These are phyloP conservation scores for Saccharomycopsis oosterbeekiorum DNA, from an alignment of 805 yeast species.

Conservation along the genomic window DNA sequence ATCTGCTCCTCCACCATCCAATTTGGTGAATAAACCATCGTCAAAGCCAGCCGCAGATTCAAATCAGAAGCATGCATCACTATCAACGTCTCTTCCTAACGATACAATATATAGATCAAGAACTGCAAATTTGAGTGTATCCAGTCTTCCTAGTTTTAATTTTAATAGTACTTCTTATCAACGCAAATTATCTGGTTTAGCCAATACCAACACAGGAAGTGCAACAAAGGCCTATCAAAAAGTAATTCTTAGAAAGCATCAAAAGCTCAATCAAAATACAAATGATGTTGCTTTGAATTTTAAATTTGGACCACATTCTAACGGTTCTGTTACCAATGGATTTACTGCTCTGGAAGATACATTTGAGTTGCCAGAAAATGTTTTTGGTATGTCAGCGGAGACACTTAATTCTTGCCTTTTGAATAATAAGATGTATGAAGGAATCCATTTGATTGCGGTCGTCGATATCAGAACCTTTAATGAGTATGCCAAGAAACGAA, in stretches of 20 bases:
- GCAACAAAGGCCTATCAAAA: not conserved
- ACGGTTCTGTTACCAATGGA: not conserved
- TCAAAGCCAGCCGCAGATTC: not conserved
- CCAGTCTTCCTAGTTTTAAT: not conserved
- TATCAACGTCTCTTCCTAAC: not conserved
- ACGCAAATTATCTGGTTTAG: not conserved
- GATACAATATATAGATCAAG: not conserved
- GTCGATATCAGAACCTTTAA: conserved; percentile 78
- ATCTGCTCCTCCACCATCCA: not conserved
- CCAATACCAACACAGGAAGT: not conserved
- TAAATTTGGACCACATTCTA: not conserved
- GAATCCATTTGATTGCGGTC: conserved; percentile 29
- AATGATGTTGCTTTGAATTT: not conserved
- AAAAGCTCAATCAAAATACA: not conserved
- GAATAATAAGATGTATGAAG: not conserved
- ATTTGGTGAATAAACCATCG: not conserved
- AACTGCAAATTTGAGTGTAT: not conserved
- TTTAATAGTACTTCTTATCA: not conserved
- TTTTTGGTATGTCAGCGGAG: conserved; percentile 1
- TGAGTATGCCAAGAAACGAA: conserved; percentile 51
- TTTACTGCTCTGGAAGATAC: not conserved
- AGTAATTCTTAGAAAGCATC: not conserved
- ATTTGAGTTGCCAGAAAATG: conserved; percentile 5
- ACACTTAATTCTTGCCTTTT: not conserved
- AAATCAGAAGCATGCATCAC: not conserved